Evolutionary conservation across 305 asterid species (phyloP).

Genomic region (Fraxinus albicans): DNA sequence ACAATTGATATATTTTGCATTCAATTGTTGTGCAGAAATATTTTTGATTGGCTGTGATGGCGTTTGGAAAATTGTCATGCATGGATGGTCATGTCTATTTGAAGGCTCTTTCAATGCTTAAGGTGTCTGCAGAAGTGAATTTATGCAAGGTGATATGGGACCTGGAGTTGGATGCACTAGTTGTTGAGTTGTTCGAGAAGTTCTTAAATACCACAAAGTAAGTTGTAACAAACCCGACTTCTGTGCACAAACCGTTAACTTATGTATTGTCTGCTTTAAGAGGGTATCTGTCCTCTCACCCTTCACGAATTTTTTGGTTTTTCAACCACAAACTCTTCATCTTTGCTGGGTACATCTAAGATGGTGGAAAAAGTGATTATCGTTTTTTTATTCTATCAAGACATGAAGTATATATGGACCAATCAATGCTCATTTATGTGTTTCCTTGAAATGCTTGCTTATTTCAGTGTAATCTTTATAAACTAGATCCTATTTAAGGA

Average conservation of each 20-base stretch:
- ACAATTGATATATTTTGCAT: constrained; percentile 4
- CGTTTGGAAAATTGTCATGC: constrained; percentile 25
- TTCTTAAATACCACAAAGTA: constrained; percentile 20
- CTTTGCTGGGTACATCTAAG: background rate
- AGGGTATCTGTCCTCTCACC: too few relatives aligned
- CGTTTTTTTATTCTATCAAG: background rate
- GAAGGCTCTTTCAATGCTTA: constrained; percentile 18
- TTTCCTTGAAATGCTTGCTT: background rate
- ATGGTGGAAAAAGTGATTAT: background rate
- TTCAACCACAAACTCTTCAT: background rate
- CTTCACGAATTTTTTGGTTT: too few relatives aligned
- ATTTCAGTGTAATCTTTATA: background rate
- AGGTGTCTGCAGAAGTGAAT: constrained; percentile 7
- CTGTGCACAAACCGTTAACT: too few relatives aligned
- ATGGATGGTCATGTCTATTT: constrained; percentile 20
- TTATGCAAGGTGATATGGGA: constrained; percentile 28
- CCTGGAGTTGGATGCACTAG: constrained; percentile 21
- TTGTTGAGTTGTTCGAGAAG: constrained; percentile 24
- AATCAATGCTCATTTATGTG: background rate
- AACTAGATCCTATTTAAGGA: background rate
- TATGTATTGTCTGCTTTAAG: too few relatives aligned
- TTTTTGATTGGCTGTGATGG: constrained; percentile 21
- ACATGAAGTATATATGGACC: background rate
- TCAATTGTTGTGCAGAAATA: constrained; percentile 23
- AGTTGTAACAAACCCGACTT: background rate